A percentile compares a stretch with the other conserved stretches of the same genome.
Evolutionary conservation across 1,284 basidiomycete genomes (phyloP).

Genomic region (Porphyrellus sp.): DNA sequence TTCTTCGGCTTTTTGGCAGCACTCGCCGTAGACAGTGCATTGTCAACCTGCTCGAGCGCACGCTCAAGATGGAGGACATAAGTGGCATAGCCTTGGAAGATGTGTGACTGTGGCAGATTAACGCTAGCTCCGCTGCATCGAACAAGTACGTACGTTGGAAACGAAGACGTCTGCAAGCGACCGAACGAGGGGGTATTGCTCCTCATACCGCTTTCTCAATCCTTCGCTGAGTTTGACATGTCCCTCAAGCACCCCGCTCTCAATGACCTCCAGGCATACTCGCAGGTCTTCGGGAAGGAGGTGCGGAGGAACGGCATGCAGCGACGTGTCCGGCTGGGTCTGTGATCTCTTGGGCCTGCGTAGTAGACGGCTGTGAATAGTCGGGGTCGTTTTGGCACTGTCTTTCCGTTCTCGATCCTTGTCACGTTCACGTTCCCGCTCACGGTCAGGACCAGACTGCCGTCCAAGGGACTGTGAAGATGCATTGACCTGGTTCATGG

Average conservation of each 20-base stretch:
- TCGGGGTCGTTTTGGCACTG: constrained; percentile 43
- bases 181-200: constrained; percentile 89
- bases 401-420: constrained; percentile 52
- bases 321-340: constrained; percentile 44
- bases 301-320: constrained; percentile 63
- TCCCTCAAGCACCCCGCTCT: constrained; percentile 80
- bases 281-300: constrained; percentile 83
- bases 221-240: constrained; percentile 81
- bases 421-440: constrained; percentile 50
- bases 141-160: constrained; percentile 66
- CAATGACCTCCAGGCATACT: constrained; percentile 81
- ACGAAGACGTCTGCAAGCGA: constrained; percentile 92
- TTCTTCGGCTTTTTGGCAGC: constrained; percentile 75
- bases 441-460: constrained; percentile 53
- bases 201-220: constrained; percentile 83
- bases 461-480: constrained; percentile 70
- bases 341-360: constrained; percentile 67
- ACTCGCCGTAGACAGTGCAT: constrained; percentile 62
- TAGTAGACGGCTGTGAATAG: constrained; percentile 49
- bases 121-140: constrained; percentile 2
- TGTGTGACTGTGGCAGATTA: constrained; percentile 65
- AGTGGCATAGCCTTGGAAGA: constrained; percentile 86
- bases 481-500: constrained; percentile 49
- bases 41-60: constrained; percentile 83
- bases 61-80: constrained; percentile 91